A percentile compares a stretch with the other conserved stretches of the same genome.
These are phyloP conservation scores for Ophiocordyceps unilateralis DNA, from an alignment of 2,329 filamentous ascomycete genomes.

Conservation along the genomic window DNA sequence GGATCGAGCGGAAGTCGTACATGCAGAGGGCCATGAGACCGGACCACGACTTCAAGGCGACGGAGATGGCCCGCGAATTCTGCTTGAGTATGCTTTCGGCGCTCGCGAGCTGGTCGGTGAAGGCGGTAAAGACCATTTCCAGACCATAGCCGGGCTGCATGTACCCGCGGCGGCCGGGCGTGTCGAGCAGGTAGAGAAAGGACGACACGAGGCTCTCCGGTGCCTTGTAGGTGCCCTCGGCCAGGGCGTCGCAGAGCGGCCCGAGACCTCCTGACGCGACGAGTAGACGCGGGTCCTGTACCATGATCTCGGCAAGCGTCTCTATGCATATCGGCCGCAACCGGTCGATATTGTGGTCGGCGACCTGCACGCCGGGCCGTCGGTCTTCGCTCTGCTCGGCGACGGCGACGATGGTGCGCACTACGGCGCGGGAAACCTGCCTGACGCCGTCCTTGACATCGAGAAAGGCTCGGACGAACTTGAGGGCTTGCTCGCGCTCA, in stretches of 20 bases:
- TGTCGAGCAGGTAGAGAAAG: slow-evolving; percentile 81
- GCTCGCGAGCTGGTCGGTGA: slow-evolving; percentile 64
- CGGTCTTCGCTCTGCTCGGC: slow-evolving; percentile 80
- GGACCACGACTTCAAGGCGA: slow-evolving; percentile 83
- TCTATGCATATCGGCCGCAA: slow-evolving; percentile 81
- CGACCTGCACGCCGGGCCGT: slow-evolving; percentile 49
- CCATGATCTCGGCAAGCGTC: slow-evolving; percentile 79
- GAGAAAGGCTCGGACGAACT: slow-evolving; percentile 86
- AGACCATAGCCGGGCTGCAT: slow-evolving; percentile 80
- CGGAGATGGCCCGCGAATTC: slow-evolving; percentile 83
- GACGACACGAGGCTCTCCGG: slow-evolving; percentile 75
- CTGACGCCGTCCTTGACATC: slow-evolving; percentile 86
- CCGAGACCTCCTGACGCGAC: slow-evolving; percentile 71
- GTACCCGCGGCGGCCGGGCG: slow-evolving; percentile 62
- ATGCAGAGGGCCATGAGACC: slow-evolving; percentile 77
- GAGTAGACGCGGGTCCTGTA: slow-evolving; percentile 68
- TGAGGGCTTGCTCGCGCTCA: slow-evolving; percentile 89
- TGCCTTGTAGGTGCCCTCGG: slow-evolving; percentile 80
- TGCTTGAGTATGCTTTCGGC: slow-evolving; percentile 53
- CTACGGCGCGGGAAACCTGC: slow-evolving; percentile 74
- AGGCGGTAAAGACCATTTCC: slow-evolving; percentile 76
- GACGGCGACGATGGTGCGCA: slow-evolving; percentile 78
- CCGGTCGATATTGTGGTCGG: slow-evolving; percentile 66
- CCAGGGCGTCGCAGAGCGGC: slow-evolving; percentile 77
- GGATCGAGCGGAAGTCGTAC: slow-evolving; percentile 71